A percentile compares a stretch with the other conserved stretches of the same genome.
These are phyloP conservation scores for Candida nonsorbophila DNA, from an alignment of 805 yeast species.

Conservation along the genomic window DNA sequence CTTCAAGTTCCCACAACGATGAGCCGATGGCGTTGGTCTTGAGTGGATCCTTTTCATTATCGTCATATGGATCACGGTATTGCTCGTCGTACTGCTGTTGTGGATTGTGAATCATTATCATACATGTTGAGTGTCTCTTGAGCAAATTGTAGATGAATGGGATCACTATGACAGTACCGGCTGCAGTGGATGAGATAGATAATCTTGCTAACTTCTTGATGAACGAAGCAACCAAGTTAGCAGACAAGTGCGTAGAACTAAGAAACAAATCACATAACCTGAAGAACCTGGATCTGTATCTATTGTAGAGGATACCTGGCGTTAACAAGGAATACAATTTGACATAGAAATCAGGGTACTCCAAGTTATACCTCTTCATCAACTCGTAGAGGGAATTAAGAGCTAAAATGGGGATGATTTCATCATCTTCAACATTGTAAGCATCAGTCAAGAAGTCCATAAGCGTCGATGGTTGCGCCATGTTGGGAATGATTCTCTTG, in stretches of 20 bases:
- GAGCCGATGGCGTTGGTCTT: slow-evolving; percentile 75
- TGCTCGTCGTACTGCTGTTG: slow-evolving; percentile 12
- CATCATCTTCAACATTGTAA: slow-evolving; percentile 46
- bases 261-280: slow-evolving; percentile 82
- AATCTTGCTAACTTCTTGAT: slow-evolving; percentile 77
- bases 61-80: slow-evolving; percentile 62
- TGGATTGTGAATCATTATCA: slow-evolving; percentile 72
- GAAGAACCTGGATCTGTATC: slow-evolving; percentile 81
- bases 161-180: slow-evolving; percentile 79
- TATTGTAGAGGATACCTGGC: slow-evolving; percentile 67
- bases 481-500: slow-evolving; percentile 76
- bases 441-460: slow-evolving; percentile 95
- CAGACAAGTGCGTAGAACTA: slow-evolving; percentile 82
- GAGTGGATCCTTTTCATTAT: slow-evolving; percentile 65
- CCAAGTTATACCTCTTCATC: slow-evolving; percentile 77
- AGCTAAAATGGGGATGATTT: slow-evolving; percentile 65
- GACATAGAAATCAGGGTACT: slow-evolving; percentile 83
- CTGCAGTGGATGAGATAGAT: slow-evolving; percentile 73
- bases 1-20: slow-evolving; percentile 88
- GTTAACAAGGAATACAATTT: slow-evolving; percentile 80
- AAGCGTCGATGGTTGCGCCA: slow-evolving; percentile 71
- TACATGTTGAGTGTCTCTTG: slow-evolving; percentile 91
- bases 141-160: slow-evolving; percentile 90
- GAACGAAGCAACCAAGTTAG: slow-evolving; percentile 80
- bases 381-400: slow-evolving; percentile 83